These are phyloP conservation scores for Apiotrichum veenhuisii DNA, from an alignment of 1,284 basidiomycete genomes.

Conservation along the genomic window DNA sequence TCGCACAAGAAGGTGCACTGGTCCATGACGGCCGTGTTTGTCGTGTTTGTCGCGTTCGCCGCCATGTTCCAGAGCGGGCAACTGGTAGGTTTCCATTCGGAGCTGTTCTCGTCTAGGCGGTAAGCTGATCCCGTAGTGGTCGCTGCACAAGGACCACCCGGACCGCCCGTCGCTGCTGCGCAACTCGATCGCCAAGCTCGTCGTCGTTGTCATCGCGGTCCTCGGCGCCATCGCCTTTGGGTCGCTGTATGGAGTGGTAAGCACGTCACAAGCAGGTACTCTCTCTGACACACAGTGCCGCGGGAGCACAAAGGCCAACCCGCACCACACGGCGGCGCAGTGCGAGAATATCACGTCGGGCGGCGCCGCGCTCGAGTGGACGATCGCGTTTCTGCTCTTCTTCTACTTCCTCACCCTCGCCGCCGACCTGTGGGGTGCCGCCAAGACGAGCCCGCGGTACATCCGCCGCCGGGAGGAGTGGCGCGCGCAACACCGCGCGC, in stretches of 20 bases:
- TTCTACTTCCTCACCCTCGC: constrained; percentile 47
- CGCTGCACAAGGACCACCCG: constrained; percentile 49
- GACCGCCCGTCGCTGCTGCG: constrained; percentile 49
- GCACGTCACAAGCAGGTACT: background rate
- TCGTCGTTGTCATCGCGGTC: constrained; percentile 50
- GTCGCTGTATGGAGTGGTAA: constrained; percentile 45
- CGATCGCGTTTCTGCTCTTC: constrained; percentile 49
- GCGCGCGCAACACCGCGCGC: too few species aligned
- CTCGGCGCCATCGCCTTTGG: constrained; percentile 52
- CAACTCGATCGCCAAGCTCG: constrained; percentile 52
- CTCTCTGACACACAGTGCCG: constrained; percentile 28
- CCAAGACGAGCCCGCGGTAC: constrained; percentile 49
- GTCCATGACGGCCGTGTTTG: constrained; percentile 53
- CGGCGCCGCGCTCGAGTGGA: constrained; percentile 52
- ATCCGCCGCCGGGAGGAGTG: constrained; percentile 46
- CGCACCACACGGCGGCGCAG: constrained; percentile 18
- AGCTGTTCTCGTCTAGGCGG: background rate
- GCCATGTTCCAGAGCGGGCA: constrained; percentile 54
- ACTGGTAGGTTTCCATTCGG: constrained; percentile 37
- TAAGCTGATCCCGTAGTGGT: constrained; percentile 28
- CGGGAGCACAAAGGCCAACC: constrained; percentile 23
- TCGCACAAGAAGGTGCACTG: constrained; percentile 52
- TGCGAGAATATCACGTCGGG: constrained; percentile 51
- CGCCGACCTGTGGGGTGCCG: constrained; percentile 42
- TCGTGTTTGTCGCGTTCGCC: constrained; percentile 52